These are phyloP conservation scores for Rusavskia elegans DNA, from an alignment of 495 filamentous ascomycete genomes.

Conservation along the genomic window DNA sequence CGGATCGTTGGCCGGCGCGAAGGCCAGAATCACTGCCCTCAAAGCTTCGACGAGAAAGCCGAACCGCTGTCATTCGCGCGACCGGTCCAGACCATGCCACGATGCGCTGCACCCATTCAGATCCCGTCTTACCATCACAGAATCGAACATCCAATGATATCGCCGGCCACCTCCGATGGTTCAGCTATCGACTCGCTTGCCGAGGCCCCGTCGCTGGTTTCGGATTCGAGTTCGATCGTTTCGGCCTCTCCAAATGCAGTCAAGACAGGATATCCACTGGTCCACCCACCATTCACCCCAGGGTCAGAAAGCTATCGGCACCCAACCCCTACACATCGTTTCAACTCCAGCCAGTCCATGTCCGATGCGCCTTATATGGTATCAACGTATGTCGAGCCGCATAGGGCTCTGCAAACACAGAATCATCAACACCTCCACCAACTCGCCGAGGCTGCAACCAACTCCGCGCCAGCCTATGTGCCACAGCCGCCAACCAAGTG, in stretches of 20 bases:
- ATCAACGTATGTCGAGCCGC: slow-evolving; percentile 1
- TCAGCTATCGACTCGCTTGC: slow-evolving; percentile 44
- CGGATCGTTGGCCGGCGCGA: slow-evolving; percentile 12
- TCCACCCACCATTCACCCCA: slow-evolving; percentile 15
- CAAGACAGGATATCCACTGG: slow-evolving; percentile 10
- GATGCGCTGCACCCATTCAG: slow-evolving; percentile 18
- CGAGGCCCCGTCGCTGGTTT: slow-evolving; percentile 54
- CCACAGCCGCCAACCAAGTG: background rate
- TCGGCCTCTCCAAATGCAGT: slow-evolving; percentile 35
- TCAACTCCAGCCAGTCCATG: background rate
- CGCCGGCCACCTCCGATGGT: slow-evolving; percentile 45
- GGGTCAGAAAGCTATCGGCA: slow-evolving; percentile 10
- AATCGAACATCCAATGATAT: slow-evolving; percentile 50
- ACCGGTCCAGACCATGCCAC: slow-evolving; percentile 4
- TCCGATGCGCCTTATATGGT: background rate
- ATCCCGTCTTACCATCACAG: slow-evolving; percentile 31
- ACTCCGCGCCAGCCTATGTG: background rate
- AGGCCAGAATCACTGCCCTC: slow-evolving; percentile 1
- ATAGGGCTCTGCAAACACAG: background rate
- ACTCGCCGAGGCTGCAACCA: slow-evolving; percentile 7
- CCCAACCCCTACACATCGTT: slow-evolving; percentile 1
- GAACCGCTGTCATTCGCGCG: slow-evolving; percentile 16
- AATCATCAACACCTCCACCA: slow-evolving; percentile 7
- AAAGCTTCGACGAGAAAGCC: slow-evolving; percentile 8
- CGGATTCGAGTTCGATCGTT: slow-evolving; percentile 50